Base-by-base conservation (phyloP, 2,329 filamentous ascomycete species). In the Ascochyta rabiei region DNA sequence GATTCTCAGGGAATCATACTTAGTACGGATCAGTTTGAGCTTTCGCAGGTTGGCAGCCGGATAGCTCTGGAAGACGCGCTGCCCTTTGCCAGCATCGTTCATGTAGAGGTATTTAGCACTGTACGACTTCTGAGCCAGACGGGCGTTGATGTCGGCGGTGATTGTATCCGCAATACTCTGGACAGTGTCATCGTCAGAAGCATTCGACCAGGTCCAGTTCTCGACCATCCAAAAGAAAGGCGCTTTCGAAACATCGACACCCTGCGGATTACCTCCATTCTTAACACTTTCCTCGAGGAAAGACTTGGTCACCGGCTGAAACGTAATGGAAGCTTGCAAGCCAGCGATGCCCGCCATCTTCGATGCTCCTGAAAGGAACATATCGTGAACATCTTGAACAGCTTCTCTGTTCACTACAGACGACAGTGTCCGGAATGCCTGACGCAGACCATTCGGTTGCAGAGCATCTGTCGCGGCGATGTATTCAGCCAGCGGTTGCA, bases 1-100 rank as follows among this genome's bases (percentile, higher is more conserved):
- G 0, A 70, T 53, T 24, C 60, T 63, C 1, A 58, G 48, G 2
- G 68, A 69, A 47, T 76, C 72, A 31, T 73, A 74, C 52, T 68
- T 66, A 2, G 52, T 45, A 37, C 72, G 70, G 39, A 75, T 63
- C 35, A 45, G 18, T 47, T 71, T 59, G 46, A 75, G 37, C 38
- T 53, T 61, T 44, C 57, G 46, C 23, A 74, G 34, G 52, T 73
- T 74, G 3, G 54, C 53, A n/a, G 61, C 63, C 16, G 65, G 67
- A 43, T 73, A 75, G 31, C 63, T 62, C 8, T 61, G 50, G 19
- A 70, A 70, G 5, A 70, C 52, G 1, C 59, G 60, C 46, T 68
- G 67, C 15, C 64, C 60, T 35, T 61, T 59, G n/a, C 70, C 66
- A 3, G 62, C 62, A 46, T 75, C 61, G 28, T 68, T 67, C 48